These are phyloP conservation scores for Podosphaera fusca DNA, from an alignment of 2,329 filamentous ascomycete species.

Conservation along the genomic window DNA sequence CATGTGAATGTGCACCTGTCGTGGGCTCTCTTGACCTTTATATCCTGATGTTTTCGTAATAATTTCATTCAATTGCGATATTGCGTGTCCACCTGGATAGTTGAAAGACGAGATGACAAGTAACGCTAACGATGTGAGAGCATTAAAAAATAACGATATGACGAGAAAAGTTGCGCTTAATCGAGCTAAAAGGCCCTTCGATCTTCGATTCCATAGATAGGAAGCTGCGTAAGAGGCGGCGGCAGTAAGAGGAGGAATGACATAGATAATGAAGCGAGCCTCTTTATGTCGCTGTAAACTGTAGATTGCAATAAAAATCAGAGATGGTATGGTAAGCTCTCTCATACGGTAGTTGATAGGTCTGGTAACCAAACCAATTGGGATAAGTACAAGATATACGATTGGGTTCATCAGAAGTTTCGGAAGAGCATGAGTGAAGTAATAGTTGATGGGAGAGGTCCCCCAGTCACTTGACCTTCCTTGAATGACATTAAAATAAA, in stretches of 20 bases:
- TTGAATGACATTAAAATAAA: conserved; percentile 74
- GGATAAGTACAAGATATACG: conserved; percentile 28
- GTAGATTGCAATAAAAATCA: conserved; percentile 58
- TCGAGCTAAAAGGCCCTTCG: conserved; percentile 33
- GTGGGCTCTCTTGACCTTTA: neutral
- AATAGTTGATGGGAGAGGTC: conserved; percentile 63
- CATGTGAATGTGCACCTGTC: conserved; percentile 28
- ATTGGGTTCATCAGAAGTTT: conserved; percentile 66
- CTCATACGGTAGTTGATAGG: conserved; percentile 22
- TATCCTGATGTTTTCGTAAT: conserved; percentile 10
- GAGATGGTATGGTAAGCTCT: conserved; percentile 36
- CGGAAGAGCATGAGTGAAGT: conserved; percentile 62
- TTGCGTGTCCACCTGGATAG: conserved; percentile 74
- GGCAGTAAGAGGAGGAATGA: conserved; percentile 57
- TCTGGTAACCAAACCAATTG: conserved; percentile 25
- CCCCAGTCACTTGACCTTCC: conserved; percentile 78
- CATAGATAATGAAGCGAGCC: conserved; percentile 82
- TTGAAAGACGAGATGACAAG: conserved; percentile 68
- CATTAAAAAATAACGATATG: conserved; percentile 34
- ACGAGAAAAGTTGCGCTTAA: conserved; percentile 31
- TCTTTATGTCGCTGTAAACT: conserved; percentile 89
- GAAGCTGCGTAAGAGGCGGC: conserved; percentile 51
- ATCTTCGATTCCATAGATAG: conserved; percentile 41
- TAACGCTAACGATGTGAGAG: conserved; percentile 38
- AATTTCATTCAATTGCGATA: conserved; percentile 28